Evolutionary conservation across 2,329 filamentous ascomycete species (phyloP), one percentile per base, ranked within the genome.

Genomic region (Sporothrix mexicana): DNA sequence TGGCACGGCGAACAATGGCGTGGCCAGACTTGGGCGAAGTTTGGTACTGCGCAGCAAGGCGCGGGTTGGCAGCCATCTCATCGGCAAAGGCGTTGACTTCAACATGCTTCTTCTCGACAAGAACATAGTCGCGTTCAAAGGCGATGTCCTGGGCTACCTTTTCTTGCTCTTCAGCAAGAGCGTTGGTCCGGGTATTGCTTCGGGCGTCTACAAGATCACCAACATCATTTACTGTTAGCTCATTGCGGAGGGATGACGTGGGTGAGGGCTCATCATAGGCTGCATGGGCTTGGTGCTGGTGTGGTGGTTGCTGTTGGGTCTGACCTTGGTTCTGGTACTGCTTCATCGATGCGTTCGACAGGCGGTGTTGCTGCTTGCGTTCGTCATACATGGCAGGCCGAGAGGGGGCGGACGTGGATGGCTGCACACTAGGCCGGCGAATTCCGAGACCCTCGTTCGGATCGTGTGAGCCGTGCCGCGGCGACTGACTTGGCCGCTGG

Each of bases 1-100:
- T 96, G 17, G 92, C 89, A 76, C 94, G 89, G 72, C 94, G 91
- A 59, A 91, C 84, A 78, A 96, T 89, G n/a, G 73, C 70, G 10
- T 88, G 88, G 13, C 88, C 88, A 9, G 88, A 83, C 75, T 90
- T 87, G 6, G 87, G 85, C 57, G 88, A 85, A 43, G 83, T 79
- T 43, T 75, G 74, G 53, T 74, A 74, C 76, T 86, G 80, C 74
- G 85, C 82, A 76, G 88, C 86, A 25, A 90, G 82, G 68, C 90
- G 90, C 66, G 93, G 92, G 78, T 93, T 95, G 70, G 94, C 92
- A 61, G 94, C 95, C 79, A 99, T 85, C 82, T 98, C 95, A 81
- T 99, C 96, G 25, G 96, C 96, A 78, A 99, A 92, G 2, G 96
- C 96, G 80, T 99, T 98, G 69, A 99, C 95, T 81, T 98, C 95